These are phyloP conservation scores for Spiraea crenata DNA, from an alignment of 331 rosid genomes.

Conservation along the genomic window DNA sequence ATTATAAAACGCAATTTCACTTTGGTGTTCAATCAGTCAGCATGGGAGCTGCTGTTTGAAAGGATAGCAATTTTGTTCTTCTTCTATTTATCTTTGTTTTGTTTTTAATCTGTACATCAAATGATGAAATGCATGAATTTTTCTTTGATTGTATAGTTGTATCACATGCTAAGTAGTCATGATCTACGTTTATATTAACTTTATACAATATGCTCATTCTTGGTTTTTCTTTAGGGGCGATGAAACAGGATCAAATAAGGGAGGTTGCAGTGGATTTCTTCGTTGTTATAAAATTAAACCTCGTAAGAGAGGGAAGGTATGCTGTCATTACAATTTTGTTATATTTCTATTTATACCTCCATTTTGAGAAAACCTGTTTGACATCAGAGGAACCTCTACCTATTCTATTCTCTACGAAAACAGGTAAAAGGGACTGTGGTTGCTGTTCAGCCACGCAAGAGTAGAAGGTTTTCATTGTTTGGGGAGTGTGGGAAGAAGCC, in stretches of 20 bases:
- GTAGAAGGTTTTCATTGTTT: constrained; percentile 56
- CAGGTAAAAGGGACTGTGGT: constrained; percentile 63
- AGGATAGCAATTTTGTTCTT: not conserved
- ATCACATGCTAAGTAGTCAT: not conserved
- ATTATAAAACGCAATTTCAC: not conserved
- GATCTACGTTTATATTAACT: not conserved
- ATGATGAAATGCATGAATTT: not conserved
- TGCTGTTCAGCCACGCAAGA: constrained; percentile 51
- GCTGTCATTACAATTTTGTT: constrained; percentile 9
- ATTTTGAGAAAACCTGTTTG: constrained; percentile 17
- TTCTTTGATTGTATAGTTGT: not conserved
- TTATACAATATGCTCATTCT: constrained; percentile 1
- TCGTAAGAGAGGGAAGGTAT: constrained; percentile 67
- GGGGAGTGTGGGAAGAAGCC: constrained; percentile 80
- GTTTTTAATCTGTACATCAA: not conserved
- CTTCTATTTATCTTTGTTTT: not conserved
- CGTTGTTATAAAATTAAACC: constrained; percentile 71
- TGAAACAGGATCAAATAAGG: constrained; percentile 67
- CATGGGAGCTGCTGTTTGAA: not conserved
- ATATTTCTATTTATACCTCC: not conserved
- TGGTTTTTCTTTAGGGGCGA: constrained; percentile 59
- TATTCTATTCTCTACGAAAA: constrained; percentile 11
- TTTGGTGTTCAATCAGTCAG: constrained; percentile 1
- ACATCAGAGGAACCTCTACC: constrained; percentile 8
- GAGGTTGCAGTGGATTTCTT: constrained; percentile 80